Conservation (phyloP, 768 basidiomycete species). For the Psilocybe cubensis region DNA sequence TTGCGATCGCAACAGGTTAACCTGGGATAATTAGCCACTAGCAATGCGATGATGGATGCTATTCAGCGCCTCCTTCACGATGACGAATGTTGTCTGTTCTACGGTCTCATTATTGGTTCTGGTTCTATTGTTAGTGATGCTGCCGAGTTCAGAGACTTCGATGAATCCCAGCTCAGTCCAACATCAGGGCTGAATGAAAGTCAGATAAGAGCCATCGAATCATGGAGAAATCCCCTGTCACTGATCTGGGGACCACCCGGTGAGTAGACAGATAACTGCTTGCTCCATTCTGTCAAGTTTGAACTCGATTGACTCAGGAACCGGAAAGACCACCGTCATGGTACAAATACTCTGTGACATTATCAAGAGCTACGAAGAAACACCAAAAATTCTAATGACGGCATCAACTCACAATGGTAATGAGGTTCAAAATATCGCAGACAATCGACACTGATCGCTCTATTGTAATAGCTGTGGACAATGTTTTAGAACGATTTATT, state of each 20-base stretch:
- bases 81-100: conserved; percentile 51
- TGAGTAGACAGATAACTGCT: conserved; percentile 19
- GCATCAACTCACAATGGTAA: conserved; percentile 73
- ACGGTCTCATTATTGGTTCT: conserved; percentile 48
- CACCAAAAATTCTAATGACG: conserved; percentile 65
- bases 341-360: conserved; percentile 58
- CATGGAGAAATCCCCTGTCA: conserved; percentile 47
- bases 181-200: conserved; percentile 49
- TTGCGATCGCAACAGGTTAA: too few relatives aligned
- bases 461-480: conserved; percentile 61
- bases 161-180: conserved; percentile 12
- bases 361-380: conserved; percentile 29
- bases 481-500: conserved; percentile 67
- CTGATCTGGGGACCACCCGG: conserved; percentile 77
- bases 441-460: background rate
- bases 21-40: conserved; percentile 57
- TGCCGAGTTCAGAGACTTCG: conserved; percentile 1
- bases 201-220: conserved; percentile 53
- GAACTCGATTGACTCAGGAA: conserved; percentile 42
- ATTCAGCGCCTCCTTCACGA: conserved; percentile 49
- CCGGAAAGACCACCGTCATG: conserved; percentile 74
- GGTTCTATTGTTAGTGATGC: conserved; percentile 2
- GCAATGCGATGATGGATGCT: conserved; percentile 69
- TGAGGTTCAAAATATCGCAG: background rate
- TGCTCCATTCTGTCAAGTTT: background rate